Evolutionary conservation across 73 alveolate species (phyloP).

Genomic region (Uronychia setigera): DNA sequence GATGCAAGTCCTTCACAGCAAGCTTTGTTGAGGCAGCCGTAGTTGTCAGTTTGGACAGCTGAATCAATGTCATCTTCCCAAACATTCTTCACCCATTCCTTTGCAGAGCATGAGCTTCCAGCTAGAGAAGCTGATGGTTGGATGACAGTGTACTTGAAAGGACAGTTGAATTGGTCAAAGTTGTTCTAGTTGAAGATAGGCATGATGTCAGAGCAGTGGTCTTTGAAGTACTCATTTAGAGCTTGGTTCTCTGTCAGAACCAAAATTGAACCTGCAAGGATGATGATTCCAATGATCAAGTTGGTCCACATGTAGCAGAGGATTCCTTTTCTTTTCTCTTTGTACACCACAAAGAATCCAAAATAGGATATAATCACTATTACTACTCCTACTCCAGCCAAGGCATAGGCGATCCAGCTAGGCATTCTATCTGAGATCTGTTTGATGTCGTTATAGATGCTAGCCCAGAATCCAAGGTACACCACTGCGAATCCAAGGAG

Average conservation of each 20-base stretch:
- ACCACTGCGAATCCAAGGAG: background rate
- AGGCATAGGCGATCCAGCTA: slow-evolving; percentile 5
- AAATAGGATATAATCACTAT: background rate
- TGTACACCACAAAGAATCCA: slow-evolving; percentile 12
- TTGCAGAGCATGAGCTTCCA: background rate
- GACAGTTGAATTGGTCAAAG: background rate
- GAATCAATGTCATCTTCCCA: background rate
- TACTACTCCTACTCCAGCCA: background rate
- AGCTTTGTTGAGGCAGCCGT: slow-evolving; percentile 11
- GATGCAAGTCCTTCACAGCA: background rate
- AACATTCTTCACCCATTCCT: background rate
- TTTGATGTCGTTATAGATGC: background rate
- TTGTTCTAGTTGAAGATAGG: background rate
- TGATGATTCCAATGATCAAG: background rate
- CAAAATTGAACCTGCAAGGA: background rate
- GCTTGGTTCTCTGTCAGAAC: background rate
- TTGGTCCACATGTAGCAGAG: background rate
- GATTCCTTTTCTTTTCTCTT: background rate
- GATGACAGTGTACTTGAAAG: background rate
- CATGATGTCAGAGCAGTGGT: background rate
- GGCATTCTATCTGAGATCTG: background rate
- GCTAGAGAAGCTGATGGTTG: background rate
- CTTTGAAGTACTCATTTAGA: background rate
- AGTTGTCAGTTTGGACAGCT: background rate
- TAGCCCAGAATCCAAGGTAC: slow-evolving; percentile 2